Base-by-base conservation (phyloP, 495 filamentous ascomycete genomes). In the Aspergillus homomorphus region DNA sequence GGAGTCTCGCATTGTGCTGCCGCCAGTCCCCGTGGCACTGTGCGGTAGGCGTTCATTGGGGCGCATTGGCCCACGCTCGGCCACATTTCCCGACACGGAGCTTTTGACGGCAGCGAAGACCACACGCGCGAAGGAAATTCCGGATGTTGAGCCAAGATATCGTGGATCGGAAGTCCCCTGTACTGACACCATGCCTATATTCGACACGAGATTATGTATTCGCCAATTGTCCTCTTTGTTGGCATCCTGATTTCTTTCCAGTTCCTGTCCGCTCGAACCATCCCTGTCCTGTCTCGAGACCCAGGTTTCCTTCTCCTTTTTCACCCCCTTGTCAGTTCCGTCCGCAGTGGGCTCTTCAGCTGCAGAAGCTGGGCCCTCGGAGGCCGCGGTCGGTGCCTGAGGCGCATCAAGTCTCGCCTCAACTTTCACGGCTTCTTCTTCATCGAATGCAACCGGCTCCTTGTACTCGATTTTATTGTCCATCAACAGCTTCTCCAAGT, bases 31-130 rank as follows among this genome's bases (percentile, higher is more conserved):
- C 30, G 77, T 70, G 16, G 80, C 74, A 42, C 70, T 74, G 56
- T 74, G 72, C 10, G 75, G 73, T 43, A 77, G 57, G 20, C 71
- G 71, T 54, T 81, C 77, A 49, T 75, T 82, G 20, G 77, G 76
- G 63, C 78, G 61, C 67, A 77, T 63, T 57, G 80, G 61, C 33
- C 80, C 81, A 23, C 84, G 84, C 60, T 90, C 88, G 2, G 87
- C 83, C 30, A 64, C 61, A 45, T 77, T 76, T 0, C 74, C 74
- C 5, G 72, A 67, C 1, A 95, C 87, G 0, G 89, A 92, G 56
- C 87, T 91, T 69, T 95, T 93, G 49, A 98, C 90, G 0, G 93
- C 93, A 12, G 93, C 92, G 66, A 96, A 95, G 22, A 98, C 92
- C 8, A 98, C 90, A 45, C 91, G 82, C 16, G 93, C 92, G 73